phyloP scores from a whole-genome alignment of 2,329 filamentous ascomycete species.

The Fusarium sp. region DNA sequence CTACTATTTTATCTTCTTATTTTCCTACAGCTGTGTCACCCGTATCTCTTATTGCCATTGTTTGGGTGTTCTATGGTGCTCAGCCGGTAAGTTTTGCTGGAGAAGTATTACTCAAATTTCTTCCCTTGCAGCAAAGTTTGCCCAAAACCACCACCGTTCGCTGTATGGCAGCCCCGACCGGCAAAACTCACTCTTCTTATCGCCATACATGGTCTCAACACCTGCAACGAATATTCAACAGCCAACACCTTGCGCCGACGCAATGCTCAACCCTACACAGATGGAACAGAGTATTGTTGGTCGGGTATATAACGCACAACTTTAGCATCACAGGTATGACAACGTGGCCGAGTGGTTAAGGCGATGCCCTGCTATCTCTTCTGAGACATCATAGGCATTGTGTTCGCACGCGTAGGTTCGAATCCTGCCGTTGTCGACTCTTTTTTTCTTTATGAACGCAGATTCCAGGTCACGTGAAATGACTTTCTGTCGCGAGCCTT shows the following conservation, averaged over 20 bases:
- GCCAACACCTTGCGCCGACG: fast-evolving
- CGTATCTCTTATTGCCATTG: not conserved
- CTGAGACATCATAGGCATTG: constrained; percentile 31
- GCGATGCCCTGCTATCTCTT: constrained; percentile 33
- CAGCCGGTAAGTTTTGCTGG: fast-evolving
- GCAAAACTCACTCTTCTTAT: not conserved
- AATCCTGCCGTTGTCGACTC: constrained; percentile 32
- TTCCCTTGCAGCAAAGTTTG: not conserved
- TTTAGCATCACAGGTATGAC: not conserved
- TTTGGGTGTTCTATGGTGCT: not conserved
- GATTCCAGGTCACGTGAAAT: not conserved
- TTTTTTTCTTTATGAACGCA: not conserved
- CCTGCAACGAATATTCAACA: not conserved
- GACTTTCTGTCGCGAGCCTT: not conserved
- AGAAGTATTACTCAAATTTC: fast-evolving
- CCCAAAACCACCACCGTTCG: not conserved
- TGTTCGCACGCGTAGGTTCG: constrained; percentile 36
- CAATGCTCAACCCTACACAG: fast-evolving
- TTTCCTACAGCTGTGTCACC: not conserved
- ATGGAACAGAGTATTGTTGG: fast-evolving
- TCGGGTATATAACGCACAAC: not conserved
- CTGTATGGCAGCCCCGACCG: not conserved
- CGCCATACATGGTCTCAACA: not conserved
- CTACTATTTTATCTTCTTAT: too few species aligned
- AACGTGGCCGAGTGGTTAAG: constrained; percentile 36